Evolutionary conservation across 164 flowering plant species (phyloP), one percentile per base, ranked within the genome.

Genomic region (Umbilicus rupestris): DNA sequence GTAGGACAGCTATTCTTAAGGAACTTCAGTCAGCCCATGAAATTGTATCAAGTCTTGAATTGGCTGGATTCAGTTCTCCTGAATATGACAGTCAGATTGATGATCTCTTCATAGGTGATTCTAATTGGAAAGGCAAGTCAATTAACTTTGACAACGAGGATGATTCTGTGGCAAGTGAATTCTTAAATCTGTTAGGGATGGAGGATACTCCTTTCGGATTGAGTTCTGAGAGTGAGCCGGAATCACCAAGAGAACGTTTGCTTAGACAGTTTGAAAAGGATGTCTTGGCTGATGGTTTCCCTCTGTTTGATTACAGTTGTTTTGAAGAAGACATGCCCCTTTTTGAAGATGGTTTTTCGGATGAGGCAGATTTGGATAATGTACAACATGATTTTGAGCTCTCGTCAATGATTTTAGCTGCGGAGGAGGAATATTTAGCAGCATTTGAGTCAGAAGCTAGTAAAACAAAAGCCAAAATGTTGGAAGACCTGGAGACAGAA

Each of bases 201-300:
- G 96, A 87, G 64, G 86, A 84, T 46, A 80, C 90, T 77, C 93
- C 92, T 52, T 77, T 84, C 69, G 78, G 81, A 35, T 58, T 77
- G 76, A 85, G 87, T 77, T 88, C 94, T 52, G 85, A 81, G 62
- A 85, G 94, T 80, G 94, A 90, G 62, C 85, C 92, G 14, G 97
- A 89, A 65, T 94, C 97, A 28, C 99, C 97, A 3, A 80, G 99
- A 72, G 97, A 86, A 74, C 85, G 82, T n/a, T 76, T 95, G 14
- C 78, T 85, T 69, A 84, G 91, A 70, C 84, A 91, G 73, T 95
- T 95, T 79, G 96, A 95, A 74, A 82, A 83, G 78, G 99, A 95
- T 26, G 47, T 87, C 24, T 71, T 91, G 29, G 81, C 88, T 46
- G 59, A 52, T 57, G 87, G 89, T n/a, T 73, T 63, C 70, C 74